Evolutionary conservation across 2,329 filamentous ascomycete genomes (phyloP).

Genomic region (Hirsutella thompsonii): DNA sequence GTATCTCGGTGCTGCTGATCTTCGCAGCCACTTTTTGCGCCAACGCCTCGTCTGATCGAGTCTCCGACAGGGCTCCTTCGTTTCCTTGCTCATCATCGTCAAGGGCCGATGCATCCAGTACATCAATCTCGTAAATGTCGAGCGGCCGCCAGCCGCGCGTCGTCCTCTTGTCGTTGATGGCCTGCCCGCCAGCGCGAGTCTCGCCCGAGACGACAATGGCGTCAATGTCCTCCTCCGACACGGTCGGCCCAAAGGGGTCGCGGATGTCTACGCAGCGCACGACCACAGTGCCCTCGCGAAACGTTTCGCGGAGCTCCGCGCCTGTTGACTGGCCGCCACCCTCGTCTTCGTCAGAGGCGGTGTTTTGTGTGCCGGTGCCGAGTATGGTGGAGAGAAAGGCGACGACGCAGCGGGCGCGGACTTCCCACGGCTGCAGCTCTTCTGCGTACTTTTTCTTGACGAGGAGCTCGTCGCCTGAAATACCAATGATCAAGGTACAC

Average conservation of each 20-base stretch:
- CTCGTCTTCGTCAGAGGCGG: too few relatives aligned
- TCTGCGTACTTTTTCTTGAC: constrained; percentile 81
- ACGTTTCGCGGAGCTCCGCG: constrained; percentile 28
- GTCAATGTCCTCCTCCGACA: constrained; percentile 65
- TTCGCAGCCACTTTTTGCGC: constrained; percentile 37
- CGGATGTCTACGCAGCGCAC: constrained; percentile 76
- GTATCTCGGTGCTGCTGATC: constrained; percentile 83
- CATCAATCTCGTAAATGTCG: constrained; percentile 78
- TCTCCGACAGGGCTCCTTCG: not conserved
- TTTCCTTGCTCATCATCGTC: constrained; percentile 10
- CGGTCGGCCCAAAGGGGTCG: constrained; percentile 83
- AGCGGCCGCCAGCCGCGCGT: constrained; percentile 66
- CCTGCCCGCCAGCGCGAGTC: constrained; percentile 69
- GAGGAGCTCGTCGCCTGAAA: constrained; percentile 78
- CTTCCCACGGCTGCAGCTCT: constrained; percentile 67
- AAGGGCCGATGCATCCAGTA: constrained; percentile 54
- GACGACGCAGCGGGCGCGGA: constrained; percentile 55
- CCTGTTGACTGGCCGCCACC: not conserved
- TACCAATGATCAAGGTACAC: constrained; percentile 62
- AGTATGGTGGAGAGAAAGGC: constrained; percentile 59
- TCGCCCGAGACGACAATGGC: constrained; percentile 80
- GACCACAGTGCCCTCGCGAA: constrained; percentile 46
- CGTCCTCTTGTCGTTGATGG: constrained; percentile 70
- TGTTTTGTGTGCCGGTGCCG: constrained; percentile 23
- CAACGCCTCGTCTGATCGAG: not conserved